Evolutionary conservation across 352 stramenopile species (phyloP).

Genomic region (Labyrinthula sp.): DNA sequence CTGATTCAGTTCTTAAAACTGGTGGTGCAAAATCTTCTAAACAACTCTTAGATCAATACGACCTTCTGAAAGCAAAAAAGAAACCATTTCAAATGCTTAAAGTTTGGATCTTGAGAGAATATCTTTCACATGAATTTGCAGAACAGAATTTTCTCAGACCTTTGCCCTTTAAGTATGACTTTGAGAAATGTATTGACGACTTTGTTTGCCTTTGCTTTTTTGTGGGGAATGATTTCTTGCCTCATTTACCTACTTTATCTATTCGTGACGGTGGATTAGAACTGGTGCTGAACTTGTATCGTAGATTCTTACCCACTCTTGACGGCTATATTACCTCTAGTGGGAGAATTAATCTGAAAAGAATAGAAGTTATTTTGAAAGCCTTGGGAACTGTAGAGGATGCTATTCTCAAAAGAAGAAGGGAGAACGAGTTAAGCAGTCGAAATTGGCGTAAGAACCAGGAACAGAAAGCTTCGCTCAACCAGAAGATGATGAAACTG

Average conservation of each 20-base stretch:
- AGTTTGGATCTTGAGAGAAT: slow-evolving; percentile 32
- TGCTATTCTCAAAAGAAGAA: slow-evolving; percentile 31
- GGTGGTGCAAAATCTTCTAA: slow-evolving; percentile 33
- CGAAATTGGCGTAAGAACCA: slow-evolving; percentile 21
- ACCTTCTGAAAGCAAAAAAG: slow-evolving; percentile 4
- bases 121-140: slow-evolving; percentile 31
- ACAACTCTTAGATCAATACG: slow-evolving; percentile 39
- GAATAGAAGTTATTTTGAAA: slow-evolving; percentile 80
- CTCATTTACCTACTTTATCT: slow-evolving; percentile 85
- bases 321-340: slow-evolving; percentile 81
- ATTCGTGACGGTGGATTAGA: slow-evolving; percentile 93
- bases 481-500: slow-evolving; percentile 22
- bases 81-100: slow-evolving; percentile 32
- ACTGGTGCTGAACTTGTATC: slow-evolving; percentile 92
- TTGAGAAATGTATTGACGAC: slow-evolving; percentile 93
- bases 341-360: slow-evolving; percentile 71
- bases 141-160: slow-evolving; percentile 24
- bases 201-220: slow-evolving; percentile 86
- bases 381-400: slow-evolving; percentile 73
- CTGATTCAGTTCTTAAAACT: slow-evolving; percentile 31
- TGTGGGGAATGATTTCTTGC: slow-evolving; percentile 94
- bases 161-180: slow-evolving; percentile 73
- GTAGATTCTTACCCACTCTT: slow-evolving; percentile 48
- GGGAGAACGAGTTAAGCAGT: slow-evolving; percentile 6
- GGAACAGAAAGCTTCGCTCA: slow-evolving; percentile 1